phyloP scores from a whole-genome alignment of 768 basidiomycete species.

The Mycena venus region DNA sequence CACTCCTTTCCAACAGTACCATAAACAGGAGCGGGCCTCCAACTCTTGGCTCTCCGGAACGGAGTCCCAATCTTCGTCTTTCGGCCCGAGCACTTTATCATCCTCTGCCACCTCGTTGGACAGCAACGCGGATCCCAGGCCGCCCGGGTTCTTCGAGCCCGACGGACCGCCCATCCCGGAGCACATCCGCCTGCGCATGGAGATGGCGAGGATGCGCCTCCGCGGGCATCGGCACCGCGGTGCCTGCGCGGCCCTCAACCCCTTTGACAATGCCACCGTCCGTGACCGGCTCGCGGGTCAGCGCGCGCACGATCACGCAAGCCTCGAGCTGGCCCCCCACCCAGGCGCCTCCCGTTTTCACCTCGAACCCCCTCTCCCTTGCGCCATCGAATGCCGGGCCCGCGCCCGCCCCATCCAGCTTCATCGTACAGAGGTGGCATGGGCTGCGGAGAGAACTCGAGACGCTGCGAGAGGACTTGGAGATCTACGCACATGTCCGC shows the following conservation, averaged over 20 bases:
- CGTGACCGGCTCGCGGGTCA: not conserved
- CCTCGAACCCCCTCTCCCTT: not conserved
- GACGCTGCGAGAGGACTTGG: not conserved
- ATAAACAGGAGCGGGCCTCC: not conserved
- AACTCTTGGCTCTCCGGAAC: not conserved
- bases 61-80: not conserved
- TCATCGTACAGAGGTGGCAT: not conserved
- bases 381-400: not conserved
- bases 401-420: not conserved
- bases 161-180: not conserved
- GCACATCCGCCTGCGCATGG: not conserved
- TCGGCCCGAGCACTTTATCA: not conserved
- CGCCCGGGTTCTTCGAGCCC: not conserved
- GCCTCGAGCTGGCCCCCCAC: not conserved
- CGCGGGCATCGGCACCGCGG: not conserved
- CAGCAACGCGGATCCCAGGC: not conserved
- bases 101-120: not conserved
- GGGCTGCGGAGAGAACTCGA: not conserved
- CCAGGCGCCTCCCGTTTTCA: not conserved
- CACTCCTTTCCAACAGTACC: slow-evolving; percentile 20
- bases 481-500: not conserved
- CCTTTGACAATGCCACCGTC: not conserved
- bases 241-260: not conserved
- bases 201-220: slow-evolving; percentile 5
- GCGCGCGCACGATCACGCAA: not conserved